Percentiles rank a stretch among this genome's conserved stretches.
Evolutionary conservation across 768 basidiomycete species (phyloP).

Genomic region (Pleurotus ostreatus): DNA sequence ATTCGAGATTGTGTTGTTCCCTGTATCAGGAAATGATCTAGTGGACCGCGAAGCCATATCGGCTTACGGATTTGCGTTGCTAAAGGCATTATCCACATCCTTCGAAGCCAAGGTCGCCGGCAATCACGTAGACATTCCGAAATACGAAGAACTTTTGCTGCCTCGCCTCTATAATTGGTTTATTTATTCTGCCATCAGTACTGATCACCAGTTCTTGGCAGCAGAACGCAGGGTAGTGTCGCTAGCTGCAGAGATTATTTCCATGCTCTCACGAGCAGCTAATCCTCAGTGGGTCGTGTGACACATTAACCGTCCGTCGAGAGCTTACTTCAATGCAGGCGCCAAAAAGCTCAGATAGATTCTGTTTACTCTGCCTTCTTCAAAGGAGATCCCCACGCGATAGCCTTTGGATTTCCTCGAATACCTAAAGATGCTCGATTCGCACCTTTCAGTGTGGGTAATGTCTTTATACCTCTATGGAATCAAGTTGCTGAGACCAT

Average conservation of each 20-base stretch:
- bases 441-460: conserved; percentile 48
- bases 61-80: conserved; percentile 82
- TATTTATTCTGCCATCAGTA: conserved; percentile 35
- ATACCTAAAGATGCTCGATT: conserved; percentile 36
- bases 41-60: conserved; percentile 52
- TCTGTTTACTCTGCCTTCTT: conserved; percentile 52
- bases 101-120: conserved; percentile 42
- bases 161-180: conserved; percentile 67
- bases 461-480: neutral
- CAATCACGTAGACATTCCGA: conserved; percentile 69
- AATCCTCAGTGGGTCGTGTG: conserved; percentile 54
- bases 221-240: conserved; percentile 50
- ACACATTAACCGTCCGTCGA: conserved; percentile 4
- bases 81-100: conserved; percentile 64
- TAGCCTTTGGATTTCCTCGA: conserved; percentile 56
- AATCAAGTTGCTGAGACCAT: conserved; percentile 10
- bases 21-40: conserved; percentile 13
- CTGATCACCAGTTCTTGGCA: conserved; percentile 23
- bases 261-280: conserved; percentile 61
- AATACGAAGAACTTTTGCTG: conserved; percentile 76
- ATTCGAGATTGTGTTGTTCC: conserved; percentile 63
- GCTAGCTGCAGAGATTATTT: conserved; percentile 64
- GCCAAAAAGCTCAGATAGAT: conserved; percentile 56
- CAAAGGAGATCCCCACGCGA: conserved; percentile 43
- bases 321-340: conserved; percentile 34